A percentile compares a stretch with the other conserved stretches of the same genome.
phyloP scores from a whole-genome alignment of 1,284 basidiomycete species.

The Thelephora terrestris region DNA sequence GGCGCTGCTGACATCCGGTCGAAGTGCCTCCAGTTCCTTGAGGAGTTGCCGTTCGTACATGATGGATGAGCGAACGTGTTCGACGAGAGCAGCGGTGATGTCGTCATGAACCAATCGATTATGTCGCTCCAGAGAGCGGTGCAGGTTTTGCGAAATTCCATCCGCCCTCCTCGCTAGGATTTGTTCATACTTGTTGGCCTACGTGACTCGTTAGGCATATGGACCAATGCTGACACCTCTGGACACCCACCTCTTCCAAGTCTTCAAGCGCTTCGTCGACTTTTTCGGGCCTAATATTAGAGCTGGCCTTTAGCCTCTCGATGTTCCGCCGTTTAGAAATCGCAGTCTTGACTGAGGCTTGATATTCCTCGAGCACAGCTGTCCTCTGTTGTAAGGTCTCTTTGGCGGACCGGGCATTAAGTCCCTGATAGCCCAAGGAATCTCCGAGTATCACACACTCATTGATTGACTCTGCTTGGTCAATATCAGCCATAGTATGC shows the following conservation, averaged over 20 bases:
- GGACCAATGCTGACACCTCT: slow-evolving; percentile 8
- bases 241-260: slow-evolving; percentile 70
- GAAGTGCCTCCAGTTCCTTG: slow-evolving; percentile 79
- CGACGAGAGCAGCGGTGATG: slow-evolving; percentile 76
- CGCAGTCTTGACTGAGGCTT: slow-evolving; percentile 80
- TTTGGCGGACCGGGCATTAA: slow-evolving; percentile 91
- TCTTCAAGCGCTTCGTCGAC: slow-evolving; percentile 93
- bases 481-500: slow-evolving; percentile 78
- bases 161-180: slow-evolving; percentile 71
- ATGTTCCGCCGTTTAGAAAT: slow-evolving; percentile 87
- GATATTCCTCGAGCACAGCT: slow-evolving; percentile 84
- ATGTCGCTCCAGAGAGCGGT: slow-evolving; percentile 74
- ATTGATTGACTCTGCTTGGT: slow-evolving; percentile 79
- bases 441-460: slow-evolving; percentile 91
- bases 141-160: slow-evolving; percentile 86
- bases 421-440: slow-evolving; percentile 84
- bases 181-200: slow-evolving; percentile 85
- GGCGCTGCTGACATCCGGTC: slow-evolving; percentile 61
- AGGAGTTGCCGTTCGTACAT: slow-evolving; percentile 85
- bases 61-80: slow-evolving; percentile 83
- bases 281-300: slow-evolving; percentile 74
- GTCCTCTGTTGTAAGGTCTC: slow-evolving; percentile 84
- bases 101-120: slow-evolving; percentile 83
- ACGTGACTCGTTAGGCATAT: slow-evolving; percentile 11
- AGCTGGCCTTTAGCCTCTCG: slow-evolving; percentile 83